A percentile compares a stretch with the other conserved stretches of the same genome.
Evolutionary conservation across 305 asterid species (phyloP).

Genomic region (Ilex paraguariensis): DNA sequence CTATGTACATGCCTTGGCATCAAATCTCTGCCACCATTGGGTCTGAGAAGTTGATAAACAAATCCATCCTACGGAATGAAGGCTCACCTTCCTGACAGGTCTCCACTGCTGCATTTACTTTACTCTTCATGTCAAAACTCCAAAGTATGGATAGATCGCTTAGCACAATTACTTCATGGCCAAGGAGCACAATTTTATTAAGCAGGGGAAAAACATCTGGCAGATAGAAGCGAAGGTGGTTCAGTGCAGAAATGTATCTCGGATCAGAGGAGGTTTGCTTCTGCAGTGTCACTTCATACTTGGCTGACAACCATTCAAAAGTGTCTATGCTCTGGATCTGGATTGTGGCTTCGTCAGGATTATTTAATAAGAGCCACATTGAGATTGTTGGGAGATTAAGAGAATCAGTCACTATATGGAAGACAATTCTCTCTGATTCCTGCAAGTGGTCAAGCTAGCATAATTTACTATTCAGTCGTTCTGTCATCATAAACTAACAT

Average conservation of each 20-base stretch:
- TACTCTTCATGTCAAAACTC: constrained; percentile 58
- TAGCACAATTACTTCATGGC: constrained; percentile 84
- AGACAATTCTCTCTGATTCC: constrained; percentile 26
- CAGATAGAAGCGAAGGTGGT: no score
- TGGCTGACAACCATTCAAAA: constrained; percentile 50
- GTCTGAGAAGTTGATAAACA: constrained; percentile 57
- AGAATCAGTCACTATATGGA: constrained; percentile 37
- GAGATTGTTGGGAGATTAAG: constrained; percentile 70
- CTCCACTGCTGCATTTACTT: constrained; percentile 85
- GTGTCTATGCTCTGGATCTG: constrained; percentile 58
- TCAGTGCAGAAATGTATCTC: no score
- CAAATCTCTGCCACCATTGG: constrained; percentile 24
- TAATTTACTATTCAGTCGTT: no score
- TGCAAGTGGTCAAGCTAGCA: constrained; percentile 12
- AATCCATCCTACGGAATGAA: constrained; percentile 62
- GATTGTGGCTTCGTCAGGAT: constrained; percentile 66
- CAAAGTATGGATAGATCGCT: constrained; percentile 72
- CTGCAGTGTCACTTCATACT: constrained; percentile 37
- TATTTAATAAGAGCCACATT: constrained; percentile 80
- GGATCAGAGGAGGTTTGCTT: constrained; percentile 35
- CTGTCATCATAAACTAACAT: no score
- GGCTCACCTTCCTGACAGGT: constrained; percentile 63
- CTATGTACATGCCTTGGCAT: no score
- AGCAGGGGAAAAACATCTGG: no score
- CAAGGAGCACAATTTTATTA: constrained; percentile 31